Conservation (phyloP, 225 moss, liverwort and hornwort species). For the Straminergon stramineum region DNA sequence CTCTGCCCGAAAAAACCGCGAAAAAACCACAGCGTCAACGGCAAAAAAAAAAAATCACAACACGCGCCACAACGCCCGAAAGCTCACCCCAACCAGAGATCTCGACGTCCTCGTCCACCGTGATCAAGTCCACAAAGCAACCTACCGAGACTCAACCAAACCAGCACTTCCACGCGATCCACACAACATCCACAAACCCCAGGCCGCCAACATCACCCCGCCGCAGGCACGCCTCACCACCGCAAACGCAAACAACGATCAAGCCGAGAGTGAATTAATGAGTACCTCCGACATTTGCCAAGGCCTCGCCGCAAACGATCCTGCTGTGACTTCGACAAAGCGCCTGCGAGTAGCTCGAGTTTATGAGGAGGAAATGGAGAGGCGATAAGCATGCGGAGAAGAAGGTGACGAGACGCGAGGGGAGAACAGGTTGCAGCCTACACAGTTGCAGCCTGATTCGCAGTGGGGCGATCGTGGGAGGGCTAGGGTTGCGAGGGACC, state of each 20-base stretch:
- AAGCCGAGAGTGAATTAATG: neutral
- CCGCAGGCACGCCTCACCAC: neutral
- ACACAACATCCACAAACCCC: slow-evolving; percentile 6
- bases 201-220: neutral
- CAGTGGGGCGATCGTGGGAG: neutral
- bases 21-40: neutral
- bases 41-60: neutral
- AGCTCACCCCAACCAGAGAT: slow-evolving; percentile 23
- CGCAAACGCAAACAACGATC: neutral
- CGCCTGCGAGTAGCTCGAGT: neutral
- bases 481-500: slow-evolving; percentile 26
- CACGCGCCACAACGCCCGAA: neutral
- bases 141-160: neutral
- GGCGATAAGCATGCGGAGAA: neutral
- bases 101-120: neutral
- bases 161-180: neutral
- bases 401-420: neutral
- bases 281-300: slow-evolving; percentile 1
- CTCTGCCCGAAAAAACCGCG: neutral
- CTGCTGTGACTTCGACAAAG: neutral
- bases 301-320: neutral
- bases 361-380: neutral
- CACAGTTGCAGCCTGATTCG: neutral
- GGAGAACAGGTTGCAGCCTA: neutral
- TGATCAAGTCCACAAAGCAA: slow-evolving; percentile 4